These are phyloP conservation scores for Chalciporus piperatus DNA, from an alignment of 768 basidiomycete species.

Conservation along the genomic window DNA sequence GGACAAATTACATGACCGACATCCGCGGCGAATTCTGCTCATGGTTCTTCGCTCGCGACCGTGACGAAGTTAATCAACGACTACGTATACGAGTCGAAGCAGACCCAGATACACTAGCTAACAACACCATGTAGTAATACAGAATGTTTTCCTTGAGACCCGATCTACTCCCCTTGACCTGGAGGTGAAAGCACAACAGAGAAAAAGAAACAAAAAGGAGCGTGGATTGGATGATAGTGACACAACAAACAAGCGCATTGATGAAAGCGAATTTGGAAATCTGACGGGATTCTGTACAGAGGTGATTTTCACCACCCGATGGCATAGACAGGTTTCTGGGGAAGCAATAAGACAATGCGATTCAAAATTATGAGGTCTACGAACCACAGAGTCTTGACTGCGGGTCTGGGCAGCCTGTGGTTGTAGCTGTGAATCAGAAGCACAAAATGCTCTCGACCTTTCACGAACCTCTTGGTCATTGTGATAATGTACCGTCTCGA, in stretches of 20 bases:
- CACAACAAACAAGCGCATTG: background rate
- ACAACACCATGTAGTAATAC: no score
- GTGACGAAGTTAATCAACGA: no score
- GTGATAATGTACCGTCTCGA: background rate
- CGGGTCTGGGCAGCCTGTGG: constrained; percentile 1
- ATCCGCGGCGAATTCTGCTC: no score
- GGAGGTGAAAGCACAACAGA: no score
- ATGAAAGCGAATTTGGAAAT: background rate
- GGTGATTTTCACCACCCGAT: constrained; percentile 6
- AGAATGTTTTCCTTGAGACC: no score
- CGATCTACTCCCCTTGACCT: no score
- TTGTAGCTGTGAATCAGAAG: background rate
- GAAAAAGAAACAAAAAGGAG: background rate
- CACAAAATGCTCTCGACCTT: background rate
- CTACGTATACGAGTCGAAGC: no score
- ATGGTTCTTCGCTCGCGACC: no score
- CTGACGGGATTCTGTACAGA: background rate
- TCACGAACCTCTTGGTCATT: constrained; percentile 10
- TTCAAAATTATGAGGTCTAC: background rate
- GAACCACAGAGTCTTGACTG: constrained; percentile 8
- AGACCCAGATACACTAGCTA: no score
- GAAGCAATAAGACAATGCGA: background rate
- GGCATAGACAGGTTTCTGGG: constrained; percentile 3
- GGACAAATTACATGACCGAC: no score
- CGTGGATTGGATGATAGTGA: background rate